Evolutionary conservation across 75 land plant genomes (phyloP).

Genomic region (Pinus taeda): DNA sequence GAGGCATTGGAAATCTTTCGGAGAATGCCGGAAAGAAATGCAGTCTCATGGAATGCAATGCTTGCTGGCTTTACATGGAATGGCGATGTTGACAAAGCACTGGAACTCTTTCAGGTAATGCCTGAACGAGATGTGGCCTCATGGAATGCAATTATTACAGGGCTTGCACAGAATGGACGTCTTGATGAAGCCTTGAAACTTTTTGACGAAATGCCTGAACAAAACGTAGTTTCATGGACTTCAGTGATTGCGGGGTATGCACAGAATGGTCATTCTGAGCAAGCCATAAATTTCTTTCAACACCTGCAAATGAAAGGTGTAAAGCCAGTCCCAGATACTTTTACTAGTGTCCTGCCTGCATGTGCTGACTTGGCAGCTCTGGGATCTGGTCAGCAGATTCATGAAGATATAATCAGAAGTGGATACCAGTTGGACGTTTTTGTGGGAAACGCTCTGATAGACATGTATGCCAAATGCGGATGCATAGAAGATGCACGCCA

Average conservation of each 20-base stretch:
- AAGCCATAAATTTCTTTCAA: background rate
- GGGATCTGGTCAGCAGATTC: conserved; percentile 30
- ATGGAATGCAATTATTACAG: conserved; percentile 19
- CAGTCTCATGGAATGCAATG: conserved; percentile 17
- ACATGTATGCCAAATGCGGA: conserved; percentile 30
- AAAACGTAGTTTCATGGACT: background rate
- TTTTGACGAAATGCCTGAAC: conserved; percentile 1
- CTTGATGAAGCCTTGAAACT: conserved; percentile 8
- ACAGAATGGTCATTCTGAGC: background rate
- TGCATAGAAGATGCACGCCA: conserved; percentile 17
- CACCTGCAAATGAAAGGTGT: background rate
- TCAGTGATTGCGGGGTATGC: background rate
- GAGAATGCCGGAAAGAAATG: conserved; percentile 12
- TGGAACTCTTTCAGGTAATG: conserved; percentile 10
- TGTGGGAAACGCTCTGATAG: conserved; percentile 44
- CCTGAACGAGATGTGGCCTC: conserved; percentile 12
- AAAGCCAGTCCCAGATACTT: background rate
- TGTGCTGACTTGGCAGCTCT: conserved; percentile 18
- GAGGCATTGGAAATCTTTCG: conserved; percentile 9
- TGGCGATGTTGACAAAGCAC: conserved; percentile 6
- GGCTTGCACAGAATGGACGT: conserved; percentile 14
- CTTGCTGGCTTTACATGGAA: conserved; percentile 10
- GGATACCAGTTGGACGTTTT: conserved; percentile 11
- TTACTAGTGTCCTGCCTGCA: conserved; percentile 4
- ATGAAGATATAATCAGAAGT: conserved; percentile 30